A percentile compares a stretch with the other conserved stretches of the same genome.
Evolutionary conservation across 2,329 filamentous ascomycete species (phyloP).

Genomic region (Aspergillus floridensis): DNA sequence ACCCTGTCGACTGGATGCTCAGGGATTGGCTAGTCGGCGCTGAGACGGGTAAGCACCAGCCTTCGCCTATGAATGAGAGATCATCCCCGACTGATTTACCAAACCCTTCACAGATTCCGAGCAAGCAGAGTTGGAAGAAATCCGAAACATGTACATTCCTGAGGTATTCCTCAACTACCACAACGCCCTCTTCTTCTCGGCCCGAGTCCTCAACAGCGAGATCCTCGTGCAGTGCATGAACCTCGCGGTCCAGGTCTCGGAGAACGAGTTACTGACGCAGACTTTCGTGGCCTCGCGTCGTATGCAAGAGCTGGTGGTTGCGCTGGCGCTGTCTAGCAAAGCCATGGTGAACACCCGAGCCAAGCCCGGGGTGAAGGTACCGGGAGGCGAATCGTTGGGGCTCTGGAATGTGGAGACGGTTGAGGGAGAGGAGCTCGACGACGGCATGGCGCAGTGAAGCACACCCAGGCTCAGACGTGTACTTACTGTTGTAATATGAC

Average conservation of each 20-base stretch:
- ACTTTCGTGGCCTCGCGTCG: constrained; percentile 64
- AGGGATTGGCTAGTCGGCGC: constrained; percentile 59
- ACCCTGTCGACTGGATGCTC: constrained; percentile 61
- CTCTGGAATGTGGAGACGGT: constrained; percentile 40
- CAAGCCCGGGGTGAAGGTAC: constrained; percentile 42
- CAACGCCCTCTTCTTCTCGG: constrained; percentile 74
- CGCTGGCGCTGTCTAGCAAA: constrained; percentile 74
- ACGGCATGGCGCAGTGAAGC: constrained; percentile 6
- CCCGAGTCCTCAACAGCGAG: constrained; percentile 70
- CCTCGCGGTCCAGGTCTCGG: constrained; percentile 72
- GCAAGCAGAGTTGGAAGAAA: constrained; percentile 58
- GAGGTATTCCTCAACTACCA: constrained; percentile 83
- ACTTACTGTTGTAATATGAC: constrained; percentile 3
- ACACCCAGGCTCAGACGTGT: constrained; percentile 6
- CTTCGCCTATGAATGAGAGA: not conserved
- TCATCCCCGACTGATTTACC: constrained; percentile 10
- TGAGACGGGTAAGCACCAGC: constrained; percentile 52
- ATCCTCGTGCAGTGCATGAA: constrained; percentile 84
- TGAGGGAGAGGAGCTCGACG: constrained; percentile 25
- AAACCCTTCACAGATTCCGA: constrained; percentile 48
- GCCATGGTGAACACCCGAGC: constrained; percentile 58
- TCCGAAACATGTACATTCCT: constrained; percentile 78
- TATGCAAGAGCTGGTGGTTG: constrained; percentile 73
- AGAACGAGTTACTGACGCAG: constrained; percentile 63
- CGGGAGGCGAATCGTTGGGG: constrained; percentile 35